phyloP scores from a whole-genome alignment of 345 rosid species.

The Noccaea bulbosa region DNA sequence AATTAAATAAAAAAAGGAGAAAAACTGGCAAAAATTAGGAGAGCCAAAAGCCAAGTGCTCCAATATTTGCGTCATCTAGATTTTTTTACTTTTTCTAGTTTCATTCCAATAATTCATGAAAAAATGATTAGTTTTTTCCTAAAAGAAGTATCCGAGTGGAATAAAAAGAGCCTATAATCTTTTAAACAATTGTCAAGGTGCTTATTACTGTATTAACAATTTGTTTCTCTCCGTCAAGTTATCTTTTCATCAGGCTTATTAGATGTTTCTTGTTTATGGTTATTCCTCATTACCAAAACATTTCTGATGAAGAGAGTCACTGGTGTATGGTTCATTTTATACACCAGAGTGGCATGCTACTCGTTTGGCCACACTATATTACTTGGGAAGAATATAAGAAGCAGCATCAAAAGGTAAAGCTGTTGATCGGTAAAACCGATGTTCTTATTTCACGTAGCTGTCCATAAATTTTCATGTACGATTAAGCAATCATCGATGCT shows the following conservation, averaged over 20 bases:
- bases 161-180: background rate
- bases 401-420: constrained; percentile 75
- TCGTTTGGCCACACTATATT: constrained; percentile 92
- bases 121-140: constrained; percentile 13
- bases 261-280: background rate
- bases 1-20: background rate
- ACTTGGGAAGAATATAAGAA: constrained; percentile 93
- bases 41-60: constrained; percentile 33
- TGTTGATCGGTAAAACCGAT: background rate
- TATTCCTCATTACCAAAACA: constrained; percentile 45
- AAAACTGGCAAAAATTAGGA: constrained; percentile 12
- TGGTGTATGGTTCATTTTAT: constrained; percentile 99
- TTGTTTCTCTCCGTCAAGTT: background rate
- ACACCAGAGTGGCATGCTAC: constrained; percentile 99
- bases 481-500: constrained; percentile 7
- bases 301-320: constrained; percentile 93
- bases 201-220: background rate
- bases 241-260: background rate
- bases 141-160: background rate
- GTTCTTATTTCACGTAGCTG: too few relatives aligned
- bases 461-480: too few relatives aligned
- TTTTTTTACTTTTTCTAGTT: background rate
- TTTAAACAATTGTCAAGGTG: background rate
- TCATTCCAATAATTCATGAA: constrained; percentile 34
- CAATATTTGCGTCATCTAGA: constrained; percentile 18